Conservation (phyloP, 495 filamentous ascomycete species). For the Podospora conica region DNA sequence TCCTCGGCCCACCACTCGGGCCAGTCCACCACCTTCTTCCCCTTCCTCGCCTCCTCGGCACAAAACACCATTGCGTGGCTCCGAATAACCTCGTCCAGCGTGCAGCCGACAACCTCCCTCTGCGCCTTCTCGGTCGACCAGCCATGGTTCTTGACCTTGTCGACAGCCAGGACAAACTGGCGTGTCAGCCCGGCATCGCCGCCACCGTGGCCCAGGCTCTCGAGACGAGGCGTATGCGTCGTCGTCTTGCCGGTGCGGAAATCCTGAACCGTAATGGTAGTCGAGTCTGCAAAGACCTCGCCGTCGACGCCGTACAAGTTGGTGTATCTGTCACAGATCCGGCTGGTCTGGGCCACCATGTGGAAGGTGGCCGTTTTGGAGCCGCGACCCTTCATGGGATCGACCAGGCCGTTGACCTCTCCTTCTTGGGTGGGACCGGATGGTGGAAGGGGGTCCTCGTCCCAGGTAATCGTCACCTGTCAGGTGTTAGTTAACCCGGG, state of each 20-base stretch:
- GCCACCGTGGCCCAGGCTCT: slow-evolving; percentile 67
- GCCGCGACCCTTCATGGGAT: slow-evolving; percentile 40
- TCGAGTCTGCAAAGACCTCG: slow-evolving; percentile 75
- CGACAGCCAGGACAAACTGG: slow-evolving; percentile 75
- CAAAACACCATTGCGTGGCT: slow-evolving; percentile 94
- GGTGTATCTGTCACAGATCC: slow-evolving; percentile 76
- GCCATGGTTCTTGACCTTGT: slow-evolving; percentile 65
- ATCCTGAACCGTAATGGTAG: slow-evolving; percentile 56
- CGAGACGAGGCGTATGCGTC: slow-evolving; percentile 46
- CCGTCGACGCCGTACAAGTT: slow-evolving; percentile 78
- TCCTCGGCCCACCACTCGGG: slow-evolving; percentile 67
- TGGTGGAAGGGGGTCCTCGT: slow-evolving; percentile 48
- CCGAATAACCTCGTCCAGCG: slow-evolving; percentile 72
- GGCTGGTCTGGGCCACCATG: slow-evolving; percentile 87
- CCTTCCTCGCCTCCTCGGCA: slow-evolving; percentile 75
- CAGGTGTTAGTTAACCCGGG: not conserved
- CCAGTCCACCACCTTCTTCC: slow-evolving; percentile 69
- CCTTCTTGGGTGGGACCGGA: not conserved
- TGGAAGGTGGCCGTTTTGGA: slow-evolving; percentile 86
- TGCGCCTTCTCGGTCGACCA: slow-evolving; percentile 69
- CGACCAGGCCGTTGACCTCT: not conserved
- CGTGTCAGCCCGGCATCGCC: slow-evolving; percentile 77
- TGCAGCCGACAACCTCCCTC: slow-evolving; percentile 67
- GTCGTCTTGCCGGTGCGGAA: slow-evolving; percentile 53
- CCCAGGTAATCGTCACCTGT: slow-evolving; percentile 60